Base-by-base conservation (phyloP, 441 rosid genomes). In the Mallotus repandus region DNA sequence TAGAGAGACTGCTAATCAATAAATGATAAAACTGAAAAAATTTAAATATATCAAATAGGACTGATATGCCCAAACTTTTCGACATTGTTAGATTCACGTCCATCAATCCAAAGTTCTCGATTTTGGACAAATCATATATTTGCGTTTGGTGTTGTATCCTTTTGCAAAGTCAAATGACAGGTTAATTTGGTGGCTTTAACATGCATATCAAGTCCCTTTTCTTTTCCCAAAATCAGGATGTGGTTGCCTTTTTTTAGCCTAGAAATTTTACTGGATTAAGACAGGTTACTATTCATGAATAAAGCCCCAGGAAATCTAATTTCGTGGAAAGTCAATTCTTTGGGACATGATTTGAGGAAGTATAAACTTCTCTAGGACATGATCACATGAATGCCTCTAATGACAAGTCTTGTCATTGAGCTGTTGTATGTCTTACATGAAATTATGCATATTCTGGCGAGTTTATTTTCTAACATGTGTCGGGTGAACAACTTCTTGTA, bases 401-500 rank as follows among this genome's bases (percentile, higher is more conserved):
- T 43, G 21, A 66, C 4, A 49, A 49, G 18, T 53, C 38, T 59
- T 59, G 35, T 68, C 53, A 59, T 19, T 49, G 38, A 49, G 59
- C 65, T 25, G 22, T 43, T 60, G 52, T n/a, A 43, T 50, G 22
- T 53, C 21, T 72, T 71, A 7, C 45, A 65, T 58, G 45, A 25
- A 48, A 38, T 29, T 12, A 9, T 53, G 56, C 8, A 50, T 53
- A 15, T 41, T 60, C 7, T 49, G 21, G 11, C 32, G 57, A 54
- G 10, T 11, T 69, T 70, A 45, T 66, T 64, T 67, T 69, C 74
- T 78, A 48, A 78, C 22, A 3, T 50, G 60, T 50, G 60, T 52
- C 57, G 46, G 41, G 14, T 66, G 57, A 75, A 73, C 65, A 56
- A 45, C 76, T 70, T 72, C 56, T 62, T 81, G 64, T 76, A 94